Evolutionary conservation across 2,329 filamentous ascomycete genomes (phyloP).

Genomic region (Hypoxylon sp.): DNA sequence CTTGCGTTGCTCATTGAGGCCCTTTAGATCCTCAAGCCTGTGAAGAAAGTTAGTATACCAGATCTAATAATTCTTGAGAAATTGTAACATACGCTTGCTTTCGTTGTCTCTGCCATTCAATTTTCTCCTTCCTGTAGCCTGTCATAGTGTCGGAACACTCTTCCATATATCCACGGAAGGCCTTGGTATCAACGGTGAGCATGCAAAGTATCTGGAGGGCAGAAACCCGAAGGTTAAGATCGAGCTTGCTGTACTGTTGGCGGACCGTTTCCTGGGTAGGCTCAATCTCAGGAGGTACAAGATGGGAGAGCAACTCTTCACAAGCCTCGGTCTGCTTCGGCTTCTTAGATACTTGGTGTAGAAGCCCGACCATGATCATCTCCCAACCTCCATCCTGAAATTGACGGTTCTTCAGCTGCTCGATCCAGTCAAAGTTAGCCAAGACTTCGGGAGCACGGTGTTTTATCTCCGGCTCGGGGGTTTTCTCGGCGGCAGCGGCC

Average conservation of each 20-base stretch:
- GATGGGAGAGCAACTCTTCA: slow-evolving; percentile 82
- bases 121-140: slow-evolving; percentile 93
- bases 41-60: slow-evolving; percentile 50
- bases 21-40: slow-evolving; percentile 79
- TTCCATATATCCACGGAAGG: slow-evolving; percentile 89
- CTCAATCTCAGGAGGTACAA: slow-evolving; percentile 84
- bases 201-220: slow-evolving; percentile 89
- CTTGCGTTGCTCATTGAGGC: slow-evolving; percentile 80
- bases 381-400: slow-evolving; percentile 94
- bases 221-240: slow-evolving; percentile 86
- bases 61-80: not conserved
- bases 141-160: slow-evolving; percentile 96
- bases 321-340: slow-evolving; percentile 79
- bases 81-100: slow-evolving; percentile 70
- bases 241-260: slow-evolving; percentile 79
- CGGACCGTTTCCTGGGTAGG: slow-evolving; percentile 82
- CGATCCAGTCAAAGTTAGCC: slow-evolving; percentile 84
- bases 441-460: slow-evolving; percentile 85
- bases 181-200: slow-evolving; percentile 87
- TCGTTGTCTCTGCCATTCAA: slow-evolving; percentile 87
- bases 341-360: slow-evolving; percentile 86
- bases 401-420: slow-evolving; percentile 84
- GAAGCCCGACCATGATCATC: slow-evolving; percentile 85
- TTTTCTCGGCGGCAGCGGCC: slow-evolving; percentile 67
- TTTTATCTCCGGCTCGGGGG: slow-evolving; percentile 64